These are phyloP conservation scores for Colletotrichum lupini DNA, from an alignment of 2,329 filamentous ascomycete genomes.

Conservation along the genomic window DNA sequence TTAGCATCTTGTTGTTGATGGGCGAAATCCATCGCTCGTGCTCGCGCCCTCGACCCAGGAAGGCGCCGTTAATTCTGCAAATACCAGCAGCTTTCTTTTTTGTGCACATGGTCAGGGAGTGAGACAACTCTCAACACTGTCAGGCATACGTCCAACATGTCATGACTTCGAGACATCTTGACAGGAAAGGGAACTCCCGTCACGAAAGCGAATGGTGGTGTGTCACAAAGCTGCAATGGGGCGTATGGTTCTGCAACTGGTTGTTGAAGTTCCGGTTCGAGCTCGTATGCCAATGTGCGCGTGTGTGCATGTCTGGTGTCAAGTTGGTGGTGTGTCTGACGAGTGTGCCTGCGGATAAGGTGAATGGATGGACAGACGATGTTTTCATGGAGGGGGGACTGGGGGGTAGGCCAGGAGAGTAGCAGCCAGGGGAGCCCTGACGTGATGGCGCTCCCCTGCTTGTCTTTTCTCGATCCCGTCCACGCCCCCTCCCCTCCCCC, in stretches of 20 bases:
- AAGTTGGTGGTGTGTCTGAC: background rate
- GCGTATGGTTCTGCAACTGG: constrained; percentile 1
- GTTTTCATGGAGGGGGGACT: background rate
- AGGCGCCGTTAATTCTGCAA: constrained; percentile 11
- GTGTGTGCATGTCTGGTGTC: background rate
- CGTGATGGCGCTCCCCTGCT: constrained; percentile 19
- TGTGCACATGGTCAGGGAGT: constrained; percentile 18
- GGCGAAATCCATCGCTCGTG: constrained; percentile 15
- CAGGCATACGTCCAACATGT: constrained; percentile 23
- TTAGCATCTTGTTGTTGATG: background rate
- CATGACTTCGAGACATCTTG: constrained; percentile 27
- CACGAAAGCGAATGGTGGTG: background rate
- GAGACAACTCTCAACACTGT: constrained; percentile 13
- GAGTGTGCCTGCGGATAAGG: constrained; percentile 16
- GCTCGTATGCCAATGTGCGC: constrained; percentile 12
- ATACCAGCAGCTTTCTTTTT: constrained; percentile 6
- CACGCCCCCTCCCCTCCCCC: constrained; percentile 7
- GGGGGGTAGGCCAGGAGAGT: background rate
- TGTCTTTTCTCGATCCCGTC: constrained; percentile 19
- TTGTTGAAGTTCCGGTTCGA: constrained; percentile 18
- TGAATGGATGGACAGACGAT: constrained; percentile 20
- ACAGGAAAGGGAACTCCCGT: constrained; percentile 17
- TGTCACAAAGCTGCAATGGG: constrained; percentile 2
- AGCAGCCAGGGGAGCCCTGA: constrained; percentile 21
- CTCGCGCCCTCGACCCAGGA: background rate